Percentiles rank a stretch among this genome's conserved stretches.
These are phyloP conservation scores for Mycogone perniciosa DNA, from an alignment of 2,329 filamentous ascomycete species.

Conservation along the genomic window DNA sequence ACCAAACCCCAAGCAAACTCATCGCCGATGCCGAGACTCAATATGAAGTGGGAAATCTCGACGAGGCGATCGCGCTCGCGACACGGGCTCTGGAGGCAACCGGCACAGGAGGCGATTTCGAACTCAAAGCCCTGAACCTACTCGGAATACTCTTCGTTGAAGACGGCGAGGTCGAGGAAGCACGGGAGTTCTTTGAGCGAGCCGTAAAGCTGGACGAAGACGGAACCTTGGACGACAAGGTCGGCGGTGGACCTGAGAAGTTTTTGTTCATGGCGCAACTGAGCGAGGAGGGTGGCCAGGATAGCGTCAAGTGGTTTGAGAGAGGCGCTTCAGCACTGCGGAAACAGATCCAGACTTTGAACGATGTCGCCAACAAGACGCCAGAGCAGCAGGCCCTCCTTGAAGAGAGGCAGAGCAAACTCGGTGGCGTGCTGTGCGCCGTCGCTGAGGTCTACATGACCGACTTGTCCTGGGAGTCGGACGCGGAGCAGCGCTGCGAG, in stretches of 20 bases:
- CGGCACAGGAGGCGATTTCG: slow-evolving; percentile 40
- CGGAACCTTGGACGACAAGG: slow-evolving; percentile 60
- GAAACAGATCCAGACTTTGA: slow-evolving; percentile 60
- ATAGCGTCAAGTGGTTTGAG: slow-evolving; percentile 63
- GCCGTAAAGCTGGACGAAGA: slow-evolving; percentile 73
- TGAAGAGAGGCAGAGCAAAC: slow-evolving; percentile 68
- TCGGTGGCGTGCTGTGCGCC: slow-evolving; percentile 87
- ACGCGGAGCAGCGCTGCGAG: slow-evolving; percentile 86
- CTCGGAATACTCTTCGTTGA: slow-evolving; percentile 79
- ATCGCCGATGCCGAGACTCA: slow-evolving; percentile 37
- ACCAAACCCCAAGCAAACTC: slow-evolving; percentile 22
- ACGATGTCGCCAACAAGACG: slow-evolving; percentile 37
- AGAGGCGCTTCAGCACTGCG: slow-evolving; percentile 67
- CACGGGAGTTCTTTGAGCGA: slow-evolving; percentile 63
- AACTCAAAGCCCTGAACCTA: slow-evolving; percentile 63
- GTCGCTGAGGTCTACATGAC: slow-evolving; percentile 99
- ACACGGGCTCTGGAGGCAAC: slow-evolving; percentile 38
- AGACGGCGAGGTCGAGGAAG: slow-evolving; percentile 70
- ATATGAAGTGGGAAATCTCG: slow-evolving; percentile 36
- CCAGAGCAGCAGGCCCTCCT: slow-evolving; percentile 37
- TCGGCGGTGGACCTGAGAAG: slow-evolving; percentile 84
- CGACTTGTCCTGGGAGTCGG: slow-evolving; percentile 85
- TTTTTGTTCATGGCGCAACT: slow-evolving; percentile 93
- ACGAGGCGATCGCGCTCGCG: slow-evolving; percentile 35
- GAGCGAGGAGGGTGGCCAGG: slow-evolving; percentile 61